Conservation (phyloP, 2,329 filamentous ascomycete species). For the Teratosphaeria pseudoeucalypti region DNA sequence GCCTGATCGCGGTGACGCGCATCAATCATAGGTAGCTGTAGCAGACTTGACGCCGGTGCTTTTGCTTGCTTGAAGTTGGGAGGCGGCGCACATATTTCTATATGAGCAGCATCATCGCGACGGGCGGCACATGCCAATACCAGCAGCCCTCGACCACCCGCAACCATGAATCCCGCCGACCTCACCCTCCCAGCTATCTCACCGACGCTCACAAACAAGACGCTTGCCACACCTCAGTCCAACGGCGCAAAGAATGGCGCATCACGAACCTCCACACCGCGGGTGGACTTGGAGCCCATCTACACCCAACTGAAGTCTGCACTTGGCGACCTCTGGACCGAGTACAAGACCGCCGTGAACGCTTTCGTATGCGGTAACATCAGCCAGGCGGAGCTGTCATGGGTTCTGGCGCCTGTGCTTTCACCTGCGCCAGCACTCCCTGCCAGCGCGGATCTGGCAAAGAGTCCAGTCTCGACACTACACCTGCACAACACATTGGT, state of each 20-base stretch:
- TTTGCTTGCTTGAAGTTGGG: not conserved
- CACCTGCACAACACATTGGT: constrained; percentile 55
- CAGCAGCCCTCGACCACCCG: not conserved
- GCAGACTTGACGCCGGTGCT: not conserved
- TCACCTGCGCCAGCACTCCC: constrained; percentile 36
- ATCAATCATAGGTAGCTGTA: not conserved
- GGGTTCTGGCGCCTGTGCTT: constrained; percentile 46
- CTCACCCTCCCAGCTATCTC: constrained; percentile 16
- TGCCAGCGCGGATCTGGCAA: constrained; percentile 8
- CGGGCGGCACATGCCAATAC: not conserved
- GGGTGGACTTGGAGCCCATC: constrained; percentile 52
- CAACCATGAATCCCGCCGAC: constrained; percentile 26
- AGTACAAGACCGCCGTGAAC: constrained; percentile 49
- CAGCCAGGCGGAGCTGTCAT: constrained; percentile 51
- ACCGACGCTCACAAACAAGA: constrained; percentile 19
- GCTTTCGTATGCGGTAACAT: constrained; percentile 50
- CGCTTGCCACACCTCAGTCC: constrained; percentile 12
- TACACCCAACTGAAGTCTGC: constrained; percentile 51
- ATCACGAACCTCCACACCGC: constrained; percentile 42
- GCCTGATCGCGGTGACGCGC: not conserved
- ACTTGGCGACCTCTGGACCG: constrained; percentile 49
- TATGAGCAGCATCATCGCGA: not conserved
- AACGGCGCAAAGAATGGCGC: constrained; percentile 38
- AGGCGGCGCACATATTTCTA: not conserved
- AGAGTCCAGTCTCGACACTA: constrained; percentile 16